Percentiles rank a stretch among this genome's conserved stretches.
Conservation (phyloP, 139 green algal genomes). For the Pleodorina starrii region DNA sequence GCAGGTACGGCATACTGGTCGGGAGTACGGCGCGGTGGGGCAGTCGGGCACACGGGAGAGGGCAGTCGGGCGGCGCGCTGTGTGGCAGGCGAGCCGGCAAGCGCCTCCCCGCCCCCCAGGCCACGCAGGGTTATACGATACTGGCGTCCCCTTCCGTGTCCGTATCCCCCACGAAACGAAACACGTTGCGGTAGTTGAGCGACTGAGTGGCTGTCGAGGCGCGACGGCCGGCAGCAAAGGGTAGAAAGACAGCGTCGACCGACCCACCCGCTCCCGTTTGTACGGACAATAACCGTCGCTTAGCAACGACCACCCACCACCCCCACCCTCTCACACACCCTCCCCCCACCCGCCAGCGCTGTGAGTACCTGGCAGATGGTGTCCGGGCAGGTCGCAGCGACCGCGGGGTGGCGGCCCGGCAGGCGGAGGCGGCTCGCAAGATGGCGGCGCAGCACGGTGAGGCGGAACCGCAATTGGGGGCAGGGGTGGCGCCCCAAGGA, state of each 20-base stretch:
- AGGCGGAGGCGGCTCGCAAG: constrained; percentile 38
- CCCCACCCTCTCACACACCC: neutral
- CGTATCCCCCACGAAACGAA: neutral
- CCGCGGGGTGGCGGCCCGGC: neutral
- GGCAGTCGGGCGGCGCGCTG: neutral
- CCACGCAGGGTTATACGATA: neutral
- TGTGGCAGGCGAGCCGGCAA: neutral
- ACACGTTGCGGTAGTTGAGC: neutral
- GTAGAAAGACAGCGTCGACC: no score
- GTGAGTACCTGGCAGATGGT: constrained; percentile 32
- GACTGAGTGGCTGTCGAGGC: neutral
- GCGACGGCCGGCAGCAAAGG: no score
- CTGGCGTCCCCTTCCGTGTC: neutral
- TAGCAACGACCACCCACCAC: neutral
- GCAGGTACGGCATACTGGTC: constrained; percentile 1
- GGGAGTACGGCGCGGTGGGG: neutral
- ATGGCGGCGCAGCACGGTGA: constrained; percentile 30
- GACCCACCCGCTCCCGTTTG: neutral
- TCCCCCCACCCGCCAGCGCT: neutral
- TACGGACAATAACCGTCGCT: neutral
- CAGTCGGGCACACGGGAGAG: neutral
- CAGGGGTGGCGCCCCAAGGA: no score
- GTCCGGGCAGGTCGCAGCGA: constrained; percentile 9
- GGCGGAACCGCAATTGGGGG: neutral
- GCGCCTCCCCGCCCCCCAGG: neutral